A percentile compares a stretch with the other conserved stretches of the same genome.
phyloP scores from a whole-genome alignment of 352 stramenopile genomes.

The Phytopythium litorale region DNA sequence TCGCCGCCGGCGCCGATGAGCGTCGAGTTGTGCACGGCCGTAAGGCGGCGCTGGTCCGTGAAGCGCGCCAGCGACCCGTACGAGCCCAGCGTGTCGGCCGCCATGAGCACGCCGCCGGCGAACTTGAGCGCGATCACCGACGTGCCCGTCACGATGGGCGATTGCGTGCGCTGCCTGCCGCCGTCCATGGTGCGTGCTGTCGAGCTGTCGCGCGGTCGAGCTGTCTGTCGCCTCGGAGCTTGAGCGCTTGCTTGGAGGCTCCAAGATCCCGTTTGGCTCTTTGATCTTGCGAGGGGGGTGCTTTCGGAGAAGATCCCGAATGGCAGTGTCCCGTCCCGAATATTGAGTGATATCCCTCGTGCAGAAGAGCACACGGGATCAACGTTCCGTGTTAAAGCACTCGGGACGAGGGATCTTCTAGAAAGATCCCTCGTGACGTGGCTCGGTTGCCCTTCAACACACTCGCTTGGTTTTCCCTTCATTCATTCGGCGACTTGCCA shows the following conservation, averaged over 20 bases:
- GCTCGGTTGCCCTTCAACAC: slow-evolving; percentile 5
- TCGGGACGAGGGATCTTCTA: slow-evolving; percentile 8
- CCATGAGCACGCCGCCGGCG: slow-evolving; percentile 95
- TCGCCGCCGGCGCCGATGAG: slow-evolving; percentile 95
- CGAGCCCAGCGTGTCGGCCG: slow-evolving; percentile 96
- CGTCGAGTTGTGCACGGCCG: slow-evolving; percentile 88
- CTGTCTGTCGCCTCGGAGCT: not conserved
- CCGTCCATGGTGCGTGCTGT: slow-evolving; percentile 17
- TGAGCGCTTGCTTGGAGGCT: too few relatives aligned
- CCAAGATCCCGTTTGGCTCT: slow-evolving; percentile 9
- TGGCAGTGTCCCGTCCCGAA: not conserved
- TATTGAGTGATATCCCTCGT: not conserved
- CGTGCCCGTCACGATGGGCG: slow-evolving; percentile 97
- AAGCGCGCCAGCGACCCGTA: slow-evolving; percentile 98
- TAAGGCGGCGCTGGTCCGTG: slow-evolving; percentile 90
- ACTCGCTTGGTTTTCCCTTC: too few relatives aligned
- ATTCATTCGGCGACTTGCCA: not conserved
- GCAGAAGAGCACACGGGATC: not conserved
- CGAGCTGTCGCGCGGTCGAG: too few relatives aligned
- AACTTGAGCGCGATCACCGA: slow-evolving; percentile 97
- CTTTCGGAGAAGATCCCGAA: slow-evolving; percentile 7
- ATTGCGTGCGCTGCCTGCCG: slow-evolving; percentile 80
- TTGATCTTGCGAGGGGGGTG: slow-evolving; percentile 12
- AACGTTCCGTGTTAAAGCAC: not conserved
- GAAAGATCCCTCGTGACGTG: slow-evolving; percentile 7